phyloP scores from a whole-genome alignment of 192 early-diverging fungal species.

The Coemansia sp. region DNA sequence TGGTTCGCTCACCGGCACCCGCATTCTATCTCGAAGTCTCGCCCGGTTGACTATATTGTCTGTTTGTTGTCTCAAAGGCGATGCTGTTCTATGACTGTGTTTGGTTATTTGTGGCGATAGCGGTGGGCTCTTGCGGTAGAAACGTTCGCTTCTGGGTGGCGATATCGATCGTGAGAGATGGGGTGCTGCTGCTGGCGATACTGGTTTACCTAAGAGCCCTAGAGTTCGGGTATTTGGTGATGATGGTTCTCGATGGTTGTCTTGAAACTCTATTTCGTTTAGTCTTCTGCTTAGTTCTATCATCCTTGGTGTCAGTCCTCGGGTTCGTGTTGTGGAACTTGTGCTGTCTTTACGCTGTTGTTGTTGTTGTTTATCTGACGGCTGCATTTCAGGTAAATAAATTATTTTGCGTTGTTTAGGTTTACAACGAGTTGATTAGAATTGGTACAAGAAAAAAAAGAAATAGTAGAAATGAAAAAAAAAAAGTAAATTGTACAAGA shows the following conservation, averaged over 20 bases:
- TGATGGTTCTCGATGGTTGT: not conserved
- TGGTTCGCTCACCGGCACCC: constrained; percentile 36
- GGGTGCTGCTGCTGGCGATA: constrained; percentile 1
- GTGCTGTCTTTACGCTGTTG: constrained; percentile 6
- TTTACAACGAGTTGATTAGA: too few relatives aligned
- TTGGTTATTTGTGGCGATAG: not conserved
- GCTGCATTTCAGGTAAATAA: too few relatives aligned
- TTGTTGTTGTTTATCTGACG: not conserved
- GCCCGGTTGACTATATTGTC: not conserved
- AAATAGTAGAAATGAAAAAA: too few relatives aligned
- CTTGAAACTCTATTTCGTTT: constrained; percentile 34
- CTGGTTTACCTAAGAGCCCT: constrained; percentile 5
- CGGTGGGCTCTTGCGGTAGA: not conserved
- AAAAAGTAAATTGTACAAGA: too few relatives aligned
- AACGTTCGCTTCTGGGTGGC: not conserved
- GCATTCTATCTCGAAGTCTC: constrained; percentile 34
- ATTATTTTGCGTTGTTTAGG: too few relatives aligned
- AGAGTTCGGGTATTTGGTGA: not conserved
- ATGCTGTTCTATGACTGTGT: not conserved
- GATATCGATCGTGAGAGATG: not conserved
- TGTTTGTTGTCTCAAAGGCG: not conserved
- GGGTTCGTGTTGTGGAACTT: constrained; percentile 5
- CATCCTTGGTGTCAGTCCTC: constrained; percentile 47
- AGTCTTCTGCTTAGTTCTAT: constrained; percentile 44
- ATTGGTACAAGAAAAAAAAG: too few relatives aligned